Evolutionary conservation across 306 rosid genomes (phyloP), one percentile per base, ranked within the genome.

Genomic region (Rosa persica): DNA sequence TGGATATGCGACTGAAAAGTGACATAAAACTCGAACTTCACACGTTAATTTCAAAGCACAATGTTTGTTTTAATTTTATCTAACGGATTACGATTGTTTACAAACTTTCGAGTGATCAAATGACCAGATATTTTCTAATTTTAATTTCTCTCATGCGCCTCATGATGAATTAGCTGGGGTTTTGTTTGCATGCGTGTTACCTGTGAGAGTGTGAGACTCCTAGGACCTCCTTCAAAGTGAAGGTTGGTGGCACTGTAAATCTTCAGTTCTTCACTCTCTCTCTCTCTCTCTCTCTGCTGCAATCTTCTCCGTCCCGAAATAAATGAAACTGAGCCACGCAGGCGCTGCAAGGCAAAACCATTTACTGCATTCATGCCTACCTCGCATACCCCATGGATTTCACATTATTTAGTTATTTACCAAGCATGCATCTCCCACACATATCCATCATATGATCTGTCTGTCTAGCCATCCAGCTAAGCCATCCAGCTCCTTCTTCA

Each of bases 321-420:
- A 51, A 85, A 85, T 85, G 85, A 57, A 54, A 65, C 83, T 74
- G 85, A 80, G 78, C 80, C 69, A 55, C 39, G 34, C 69, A 71
- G 79, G 47, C 64, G 76, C 47, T 81, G 83, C 88, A 75, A 74
- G 76, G 64, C 69, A 54, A 74, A 51, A 39, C 81, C 82, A 85
- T 85, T 81, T 85, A 85, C 81, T 81, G 15, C 83, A 66, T 65
- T 81, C 85, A 81, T 81, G 83, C 79, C 76, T 70, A 58, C 46
- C 82, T 51, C 70, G 83, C 80, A 57, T 8, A 43, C 62, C 70
- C 68, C 74, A 40, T 66, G 22, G 8, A 46, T 72, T 70, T 81
- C 80, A 76, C 80, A 39, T 75, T 12, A 68, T 80, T 80, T 75
- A 79, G 25, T 75, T 12, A 68, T 80, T 80, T 75, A 79, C 82